Evolutionary conservation across 2,329 filamentous ascomycete genomes (phyloP), one percentile per base, ranked within the genome.

Genomic region (Cercospora janseana): DNA sequence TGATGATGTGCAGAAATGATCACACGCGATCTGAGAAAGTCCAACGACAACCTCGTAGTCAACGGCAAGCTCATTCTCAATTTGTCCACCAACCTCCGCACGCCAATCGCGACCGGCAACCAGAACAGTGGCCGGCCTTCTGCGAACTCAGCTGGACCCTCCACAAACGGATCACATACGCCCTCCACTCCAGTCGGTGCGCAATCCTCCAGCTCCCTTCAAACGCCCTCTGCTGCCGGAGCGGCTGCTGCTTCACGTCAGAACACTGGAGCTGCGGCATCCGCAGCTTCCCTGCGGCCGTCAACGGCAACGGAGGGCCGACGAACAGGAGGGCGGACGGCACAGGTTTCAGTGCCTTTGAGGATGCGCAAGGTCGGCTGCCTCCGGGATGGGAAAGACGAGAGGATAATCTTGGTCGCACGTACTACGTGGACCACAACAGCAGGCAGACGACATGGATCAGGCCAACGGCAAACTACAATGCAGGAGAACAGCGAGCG

Each of bases 391-490:
- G 93, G 92, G 93, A 98, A 73, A 84, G 93, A 49, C 83, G 93
- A 49, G 92, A 97, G 70, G 93, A 98, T 68, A 93, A 96, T 61
- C 72, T 97, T 34, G 92, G 93, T 45, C 82, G 93, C 63, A 97
- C 92, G 16, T 98, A 98, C 68, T 98, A 97, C 68, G 93, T 98
- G 45, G 93, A 98, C 66, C 93, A 97, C 69, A 97, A 97, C 69
- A 95, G 91, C 5, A 80, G 93, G 63, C 92, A 93, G 48, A 98
- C 93, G 1, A 97, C 92, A 61, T 98, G 93, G 93, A 92, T 88
- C 61, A 79, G 93, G 52, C 93, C 93, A 6, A 87, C 88, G n/a
- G 79, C 80, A 29, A 84, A 84, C 53, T 86, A 85, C 63, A 91
- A 85, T 54, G 83, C 86, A 37, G 83, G 82, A 41, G 85, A 91